These are phyloP conservation scores for Alternaria panax DNA, from an alignment of 2,329 filamentous ascomycete species.

Conservation along the genomic window DNA sequence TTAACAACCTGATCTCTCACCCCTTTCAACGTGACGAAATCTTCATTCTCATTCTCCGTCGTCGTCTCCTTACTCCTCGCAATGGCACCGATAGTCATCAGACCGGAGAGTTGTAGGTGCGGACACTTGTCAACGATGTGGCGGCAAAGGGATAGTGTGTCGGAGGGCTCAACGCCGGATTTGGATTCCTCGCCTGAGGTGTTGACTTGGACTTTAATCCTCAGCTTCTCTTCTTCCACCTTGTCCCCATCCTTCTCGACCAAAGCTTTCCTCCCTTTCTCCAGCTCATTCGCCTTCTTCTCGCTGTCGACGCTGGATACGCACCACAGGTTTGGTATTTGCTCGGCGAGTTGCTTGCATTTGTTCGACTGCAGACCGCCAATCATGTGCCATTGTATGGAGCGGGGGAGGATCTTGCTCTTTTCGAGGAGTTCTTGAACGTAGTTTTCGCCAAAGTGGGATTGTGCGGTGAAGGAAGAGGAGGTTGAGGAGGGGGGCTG, in stretches of 20 bases:
- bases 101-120: conserved; percentile 74
- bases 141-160: conserved; percentile 70
- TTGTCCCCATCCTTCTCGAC: conserved; percentile 38
- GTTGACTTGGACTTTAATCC: conserved; percentile 92
- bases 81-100: conserved; percentile 98
- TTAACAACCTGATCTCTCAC: conserved; percentile 73
- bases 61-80: conserved; percentile 76
- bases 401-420: conserved; percentile 75
- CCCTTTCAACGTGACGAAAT: conserved; percentile 75
- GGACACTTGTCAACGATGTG: conserved; percentile 76
- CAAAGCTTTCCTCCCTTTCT: conserved; percentile 74
- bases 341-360: conserved; percentile 81
- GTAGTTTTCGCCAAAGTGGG: conserved; percentile 98
- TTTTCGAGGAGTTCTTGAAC: conserved; percentile 82
- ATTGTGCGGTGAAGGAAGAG: no score
- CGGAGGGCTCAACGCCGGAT: conserved; percentile 76
- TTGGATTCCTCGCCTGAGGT: conserved; percentile 89
- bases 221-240: conserved; percentile 53
- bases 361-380: conserved; percentile 93
- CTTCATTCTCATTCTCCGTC: conserved; percentile 86
- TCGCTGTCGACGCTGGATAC: conserved; percentile 87
- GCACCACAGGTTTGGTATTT: conserved; percentile 87
- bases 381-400: conserved; percentile 95
- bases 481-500: conserved; percentile 55
- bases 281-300: conserved; percentile 86